Conservation (phyloP, 106 monocot genomes). For the Hemerocallis citrina region DNA sequence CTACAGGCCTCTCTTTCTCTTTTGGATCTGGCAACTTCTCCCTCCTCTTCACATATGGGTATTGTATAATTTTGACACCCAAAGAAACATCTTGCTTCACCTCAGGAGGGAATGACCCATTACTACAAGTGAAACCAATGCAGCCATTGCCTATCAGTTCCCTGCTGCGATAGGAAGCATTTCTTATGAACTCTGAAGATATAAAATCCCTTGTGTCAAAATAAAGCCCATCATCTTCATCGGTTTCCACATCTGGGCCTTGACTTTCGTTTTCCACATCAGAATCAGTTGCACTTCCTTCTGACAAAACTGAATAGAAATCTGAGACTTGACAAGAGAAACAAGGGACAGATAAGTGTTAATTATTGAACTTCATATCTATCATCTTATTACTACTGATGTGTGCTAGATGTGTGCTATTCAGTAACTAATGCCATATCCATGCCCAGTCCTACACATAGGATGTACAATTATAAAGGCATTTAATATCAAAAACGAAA, state of each 20-base stretch:
- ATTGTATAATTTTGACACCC: slow-evolving; percentile 32
- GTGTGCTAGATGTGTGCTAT: too few relatives aligned
- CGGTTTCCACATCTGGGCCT: slow-evolving; percentile 74
- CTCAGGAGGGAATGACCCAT: slow-evolving; percentile 13
- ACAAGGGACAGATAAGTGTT: neutral
- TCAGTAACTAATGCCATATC: neutral
- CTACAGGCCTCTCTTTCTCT: slow-evolving; percentile 92
- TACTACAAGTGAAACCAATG: slow-evolving; percentile 14
- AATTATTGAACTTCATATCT: neutral
- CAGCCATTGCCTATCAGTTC: slow-evolving; percentile 39
- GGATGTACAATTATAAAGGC: neutral
- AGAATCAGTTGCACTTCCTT: slow-evolving; percentile 78
- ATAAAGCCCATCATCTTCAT: slow-evolving; percentile 73
- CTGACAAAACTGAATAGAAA: slow-evolving; percentile 92
- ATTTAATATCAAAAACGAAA: neutral
- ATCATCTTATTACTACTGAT: neutral
- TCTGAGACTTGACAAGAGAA: slow-evolving; percentile 31
- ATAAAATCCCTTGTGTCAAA: slow-evolving; percentile 87
- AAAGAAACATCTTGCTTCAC: slow-evolving; percentile 10
- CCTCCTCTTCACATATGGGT: slow-evolving; percentile 70
- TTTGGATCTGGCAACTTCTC: slow-evolving; percentile 85
- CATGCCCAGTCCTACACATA: neutral
- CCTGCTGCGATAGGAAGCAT: slow-evolving; percentile 75
- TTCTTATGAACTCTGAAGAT: slow-evolving; percentile 76
- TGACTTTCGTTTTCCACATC: slow-evolving; percentile 95